phyloP scores from a whole-genome alignment of 768 basidiomycete genomes.

The Mycena olivaceomarginata region DNA sequence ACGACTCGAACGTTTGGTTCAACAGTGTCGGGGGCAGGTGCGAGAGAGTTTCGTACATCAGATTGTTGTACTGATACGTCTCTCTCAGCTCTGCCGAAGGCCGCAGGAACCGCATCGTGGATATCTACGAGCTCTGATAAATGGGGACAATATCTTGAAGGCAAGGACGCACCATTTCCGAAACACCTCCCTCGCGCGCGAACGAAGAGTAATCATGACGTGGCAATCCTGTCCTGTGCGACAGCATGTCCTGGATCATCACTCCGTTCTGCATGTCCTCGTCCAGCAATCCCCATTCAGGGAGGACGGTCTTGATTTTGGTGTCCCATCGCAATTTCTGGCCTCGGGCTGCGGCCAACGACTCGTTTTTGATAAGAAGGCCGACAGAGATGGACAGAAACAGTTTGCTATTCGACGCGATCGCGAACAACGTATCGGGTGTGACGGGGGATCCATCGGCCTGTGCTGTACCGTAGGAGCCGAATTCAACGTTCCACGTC shows the following conservation, averaged over 20 bases:
- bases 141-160: neutral
- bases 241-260: constrained; percentile 63
- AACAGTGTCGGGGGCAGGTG: constrained; percentile 61
- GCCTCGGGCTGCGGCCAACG: constrained; percentile 55
- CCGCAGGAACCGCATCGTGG: constrained; percentile 58
- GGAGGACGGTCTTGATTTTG: constrained; percentile 58
- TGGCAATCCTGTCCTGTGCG: constrained; percentile 67
- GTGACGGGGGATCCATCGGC: constrained; percentile 59
- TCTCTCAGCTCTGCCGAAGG: constrained; percentile 63
- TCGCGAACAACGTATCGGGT: constrained; percentile 65
- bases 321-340: constrained; percentile 60
- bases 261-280: constrained; percentile 56
- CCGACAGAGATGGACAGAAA: constrained; percentile 62
- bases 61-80: constrained; percentile 67
- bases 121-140: constrained; percentile 52
- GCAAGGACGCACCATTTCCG: constrained; percentile 57
- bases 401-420: constrained; percentile 67
- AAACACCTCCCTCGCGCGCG: constrained; percentile 53
- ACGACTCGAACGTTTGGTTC: constrained; percentile 63
- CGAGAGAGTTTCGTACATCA: constrained; percentile 66
- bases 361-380: constrained; percentile 60
- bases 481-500: constrained; percentile 60
- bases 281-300: constrained; percentile 64
- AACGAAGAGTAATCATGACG: constrained; percentile 62
- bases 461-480: constrained; percentile 59